These are phyloP conservation scores for Nosema bombycis DNA, from an alignment of 371 early-diverging fungal genomes.

Conservation along the genomic window DNA sequence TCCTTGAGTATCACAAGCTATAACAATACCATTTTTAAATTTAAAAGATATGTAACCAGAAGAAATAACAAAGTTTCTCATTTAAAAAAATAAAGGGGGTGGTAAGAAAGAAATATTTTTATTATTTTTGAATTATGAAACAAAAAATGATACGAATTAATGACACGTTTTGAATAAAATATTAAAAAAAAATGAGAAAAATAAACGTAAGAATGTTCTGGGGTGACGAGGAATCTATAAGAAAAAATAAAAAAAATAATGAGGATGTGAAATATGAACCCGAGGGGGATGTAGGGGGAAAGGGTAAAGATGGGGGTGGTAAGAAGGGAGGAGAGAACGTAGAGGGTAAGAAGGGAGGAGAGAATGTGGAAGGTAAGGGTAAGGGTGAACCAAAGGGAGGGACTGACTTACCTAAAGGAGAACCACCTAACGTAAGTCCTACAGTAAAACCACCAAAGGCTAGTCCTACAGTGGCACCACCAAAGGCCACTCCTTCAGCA, in stretches of 20 bases:
- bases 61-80: slow-evolving; percentile 44
- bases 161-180: neutral
- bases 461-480: too few species aligned
- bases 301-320: neutral
- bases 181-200: neutral
- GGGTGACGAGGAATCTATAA: neutral
- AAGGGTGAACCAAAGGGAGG: neutral
- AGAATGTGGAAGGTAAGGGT: neutral
- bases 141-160: too few species aligned
- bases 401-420: too few species aligned
- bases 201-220: neutral
- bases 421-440: too few species aligned
- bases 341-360: neutral
- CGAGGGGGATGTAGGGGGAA: neutral
- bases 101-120: neutral
- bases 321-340: neutral
- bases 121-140: neutral
- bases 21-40: slow-evolving; percentile 90
- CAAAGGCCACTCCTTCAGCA: too few species aligned
- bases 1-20: slow-evolving; percentile 84
- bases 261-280: neutral
- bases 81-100: neutral
- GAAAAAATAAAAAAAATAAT: neutral
- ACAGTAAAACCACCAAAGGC: too few species aligned
- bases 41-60: slow-evolving; percentile 67